Evolutionary conservation across 2,329 filamentous ascomycete genomes (phyloP), one percentile per base, ranked within the genome.

Genomic region (Aureobasidium sp.): DNA sequence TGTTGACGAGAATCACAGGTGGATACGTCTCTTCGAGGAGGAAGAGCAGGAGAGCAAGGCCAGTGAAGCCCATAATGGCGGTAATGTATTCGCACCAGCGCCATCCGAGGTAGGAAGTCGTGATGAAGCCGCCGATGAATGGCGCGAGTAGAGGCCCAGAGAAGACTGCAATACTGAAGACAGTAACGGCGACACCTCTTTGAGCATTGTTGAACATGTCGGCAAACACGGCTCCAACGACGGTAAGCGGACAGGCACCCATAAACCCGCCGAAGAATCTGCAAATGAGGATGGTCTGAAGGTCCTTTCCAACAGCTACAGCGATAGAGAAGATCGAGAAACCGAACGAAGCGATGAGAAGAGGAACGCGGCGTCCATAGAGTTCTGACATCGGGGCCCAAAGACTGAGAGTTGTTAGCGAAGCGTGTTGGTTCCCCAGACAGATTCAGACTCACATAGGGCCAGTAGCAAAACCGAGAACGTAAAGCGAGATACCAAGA

Each of bases 11-110:
- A 15, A 86, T 79, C 0, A 84, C 76, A 0, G 83, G 83, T 1
- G 82, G 79, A 64, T 85, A 86, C 0, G 81, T 81, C 67, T 86
- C 83, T 55, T 81, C 71, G 32, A 84, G 74, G 70, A 85, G 83
- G 41, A 84, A 66, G 0, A 83, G 42, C 47, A 81, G 75, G 11
- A 83, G 67, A 0, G 72, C 67, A 15, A 82, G 76, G 3, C 78
- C 76, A 4, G 73, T 25, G 63, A 79, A 82, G n/a, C 81, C 82
- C 79, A 86, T 82, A 65, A 86, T 78, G 0, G 77, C 77, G 3
- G 76, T 75, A 41, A 85, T 76, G 65, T 83, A 74, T 55, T 68
- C 70, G 13, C 69, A 71, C 81, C 81, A 85, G 27, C 77, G 69
- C 83, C 82, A 85, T n/a, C 73, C 71, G 2, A 74, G 66, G 47